Evolutionary conservation across 768 basidiomycete species (phyloP), one percentile per base, ranked within the genome.

Genomic region (Boletus sp.): DNA sequence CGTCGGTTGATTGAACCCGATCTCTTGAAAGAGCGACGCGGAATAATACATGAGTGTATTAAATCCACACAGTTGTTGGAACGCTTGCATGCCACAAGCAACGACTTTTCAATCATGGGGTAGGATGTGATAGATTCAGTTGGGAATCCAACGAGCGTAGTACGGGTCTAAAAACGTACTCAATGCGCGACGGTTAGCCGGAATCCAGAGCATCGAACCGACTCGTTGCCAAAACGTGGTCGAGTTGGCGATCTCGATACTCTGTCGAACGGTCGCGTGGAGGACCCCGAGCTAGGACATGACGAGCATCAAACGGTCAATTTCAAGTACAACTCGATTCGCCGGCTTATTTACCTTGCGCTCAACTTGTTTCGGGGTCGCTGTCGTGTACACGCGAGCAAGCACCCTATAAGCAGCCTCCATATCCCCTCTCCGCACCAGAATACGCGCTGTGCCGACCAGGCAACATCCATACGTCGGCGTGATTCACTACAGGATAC

Each of bases 41-140:
- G 86, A 87, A 66, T 87, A 86, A 64, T 81, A 83, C 82, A 85
- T 84, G 56, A 91, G 79, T 0, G 90, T 90, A 64, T 92, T 92
- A 77, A 91, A 92, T 2, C 91, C 91, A 58, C 85, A 92, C 0
- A 92, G 77, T 67, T 92, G 91, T 66, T 94, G 91, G 71, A 85
- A 86, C 0, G 87, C 89, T 73, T 92, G 90, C 71, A 92, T 83
- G 44, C 87, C 90, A 66, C 88, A 89, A 10, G 82, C 87, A 14
- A 93, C 78, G 60, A 89, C 87, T 90, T 55, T 28, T 50, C 37
- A 6, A 5, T 3, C 7, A 20, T 36, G 33, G 3, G 20, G n/a
- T 18, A 7, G 10, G 2, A 17, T 12, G 30, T 7, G 14, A 36
- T 24, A 55, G 15, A 24, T 11, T 57, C 10, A 54, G 55, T 55